phyloP scores from a whole-genome alignment of 2,329 filamentous ascomycete genomes.

The Blastomyces parvus region DNA sequence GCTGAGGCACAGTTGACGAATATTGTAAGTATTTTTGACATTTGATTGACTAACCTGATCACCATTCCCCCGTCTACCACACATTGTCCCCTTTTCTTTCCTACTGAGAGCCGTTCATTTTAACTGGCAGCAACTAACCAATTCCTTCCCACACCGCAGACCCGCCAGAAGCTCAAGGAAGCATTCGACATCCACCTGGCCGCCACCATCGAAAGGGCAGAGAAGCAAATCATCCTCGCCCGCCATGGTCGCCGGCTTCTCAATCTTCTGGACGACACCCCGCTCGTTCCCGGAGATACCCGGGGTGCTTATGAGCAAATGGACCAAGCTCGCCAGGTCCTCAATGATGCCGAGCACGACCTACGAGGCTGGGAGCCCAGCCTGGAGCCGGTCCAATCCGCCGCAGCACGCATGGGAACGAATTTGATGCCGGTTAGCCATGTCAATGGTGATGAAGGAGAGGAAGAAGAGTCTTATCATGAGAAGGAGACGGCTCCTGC shows the following conservation, averaged over 20 bases:
- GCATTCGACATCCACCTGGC: slow-evolving; percentile 82
- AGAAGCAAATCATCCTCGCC: slow-evolving; percentile 92
- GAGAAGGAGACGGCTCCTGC: slow-evolving; percentile 9
- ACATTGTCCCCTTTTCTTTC: not conserved
- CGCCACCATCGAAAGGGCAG: slow-evolving; percentile 86
- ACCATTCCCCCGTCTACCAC: not conserved
- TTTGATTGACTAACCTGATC: not conserved
- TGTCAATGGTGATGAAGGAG: slow-evolving; percentile 6
- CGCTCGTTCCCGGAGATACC: slow-evolving; percentile 75
- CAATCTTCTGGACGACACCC: slow-evolving; percentile 77
- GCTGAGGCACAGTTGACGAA: slow-evolving; percentile 96
- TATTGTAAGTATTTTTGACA: slow-evolving; percentile 56
- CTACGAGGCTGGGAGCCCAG: slow-evolving; percentile 62
- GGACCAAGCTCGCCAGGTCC: slow-evolving; percentile 65
- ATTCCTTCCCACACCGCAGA: slow-evolving; percentile 42
- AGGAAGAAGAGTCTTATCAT: slow-evolving; percentile 9
- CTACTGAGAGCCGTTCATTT: not conserved
- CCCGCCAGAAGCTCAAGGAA: slow-evolving; percentile 91
- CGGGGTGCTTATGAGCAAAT: slow-evolving; percentile 58
- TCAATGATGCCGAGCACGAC: slow-evolving; percentile 88
- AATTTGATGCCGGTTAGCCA: slow-evolving; percentile 27
- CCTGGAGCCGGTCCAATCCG: slow-evolving; percentile 45
- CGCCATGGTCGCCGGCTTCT: slow-evolving; percentile 80
- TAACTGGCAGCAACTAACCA: not conserved
- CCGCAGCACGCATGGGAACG: slow-evolving; percentile 40